Evolutionary conservation across 805 yeast genomes (phyloP).

Genomic region (Starmerella sirachaensis): DNA sequence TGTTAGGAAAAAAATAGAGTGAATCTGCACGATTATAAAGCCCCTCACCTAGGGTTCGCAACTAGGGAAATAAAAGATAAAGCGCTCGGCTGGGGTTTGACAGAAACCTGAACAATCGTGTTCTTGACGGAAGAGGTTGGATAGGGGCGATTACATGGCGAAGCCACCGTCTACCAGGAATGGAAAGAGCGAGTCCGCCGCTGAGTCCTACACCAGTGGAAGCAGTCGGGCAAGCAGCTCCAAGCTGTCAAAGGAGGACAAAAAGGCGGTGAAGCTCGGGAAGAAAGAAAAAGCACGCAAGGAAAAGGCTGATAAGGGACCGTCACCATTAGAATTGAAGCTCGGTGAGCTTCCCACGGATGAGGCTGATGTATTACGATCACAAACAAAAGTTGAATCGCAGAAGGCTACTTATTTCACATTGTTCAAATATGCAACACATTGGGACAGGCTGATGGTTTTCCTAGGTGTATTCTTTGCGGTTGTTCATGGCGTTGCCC

Average conservation of each 20-base stretch:
- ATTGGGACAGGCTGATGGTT: slow-evolving; percentile 25
- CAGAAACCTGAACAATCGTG: too few relatives aligned
- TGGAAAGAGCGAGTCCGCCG: too few relatives aligned
- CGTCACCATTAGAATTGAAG: slow-evolving; percentile 12
- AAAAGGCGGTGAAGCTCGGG: neutral
- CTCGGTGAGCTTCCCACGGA: slow-evolving; percentile 22
- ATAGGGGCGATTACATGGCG: too few relatives aligned
- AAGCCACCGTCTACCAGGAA: too few relatives aligned
- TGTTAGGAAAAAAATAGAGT: too few relatives aligned
- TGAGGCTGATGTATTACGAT: slow-evolving; percentile 28
- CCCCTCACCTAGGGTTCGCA: too few relatives aligned
- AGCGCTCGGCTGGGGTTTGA: too few relatives aligned
- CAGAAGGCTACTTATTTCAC: slow-evolving; percentile 24
- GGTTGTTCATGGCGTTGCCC: slow-evolving; percentile 31
- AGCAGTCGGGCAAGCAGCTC: too few relatives aligned
- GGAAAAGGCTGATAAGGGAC: slow-evolving; percentile 1
- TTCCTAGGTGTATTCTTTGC: slow-evolving; percentile 27
- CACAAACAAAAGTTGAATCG: slow-evolving; percentile 24
- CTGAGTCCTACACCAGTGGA: too few relatives aligned
- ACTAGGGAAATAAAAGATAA: too few relatives aligned
- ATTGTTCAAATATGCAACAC: slow-evolving; percentile 29
- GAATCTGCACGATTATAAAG: too few relatives aligned
- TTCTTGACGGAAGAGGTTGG: too few relatives aligned
- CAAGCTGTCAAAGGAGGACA: neutral
- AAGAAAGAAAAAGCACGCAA: slow-evolving; percentile 4